phyloP scores from a whole-genome alignment of 805 yeast genomes.

The Nakazawaea peltata region DNA sequence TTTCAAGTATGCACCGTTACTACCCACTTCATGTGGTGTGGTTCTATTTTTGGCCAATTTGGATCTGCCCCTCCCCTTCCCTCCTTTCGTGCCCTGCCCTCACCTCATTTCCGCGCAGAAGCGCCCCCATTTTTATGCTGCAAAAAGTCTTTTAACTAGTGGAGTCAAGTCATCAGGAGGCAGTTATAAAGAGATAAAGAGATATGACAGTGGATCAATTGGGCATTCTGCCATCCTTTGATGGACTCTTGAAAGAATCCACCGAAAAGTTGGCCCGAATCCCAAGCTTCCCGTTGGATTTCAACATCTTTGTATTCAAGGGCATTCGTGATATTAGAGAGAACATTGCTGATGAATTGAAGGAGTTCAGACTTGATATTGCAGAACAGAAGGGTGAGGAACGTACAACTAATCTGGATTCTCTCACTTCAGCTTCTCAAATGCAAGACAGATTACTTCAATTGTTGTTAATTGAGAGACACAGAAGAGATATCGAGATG shows the following conservation, averaged over 20 bases:
- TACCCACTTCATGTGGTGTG: too few species aligned
- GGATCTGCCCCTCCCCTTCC: too few species aligned
- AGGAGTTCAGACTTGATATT: slow-evolving; percentile 16
- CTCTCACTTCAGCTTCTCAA: slow-evolving; percentile 22
- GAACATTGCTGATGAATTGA: slow-evolving; percentile 14
- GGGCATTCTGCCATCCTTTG: slow-evolving; percentile 11
- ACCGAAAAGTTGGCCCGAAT: slow-evolving; percentile 15
- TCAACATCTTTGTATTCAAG: slow-evolving; percentile 26
- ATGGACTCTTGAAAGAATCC: slow-evolving; percentile 11
- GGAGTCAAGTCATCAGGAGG: too few species aligned
- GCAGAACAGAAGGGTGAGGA: too few species aligned
- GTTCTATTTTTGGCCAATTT: too few species aligned
- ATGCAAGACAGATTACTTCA: slow-evolving; percentile 25
- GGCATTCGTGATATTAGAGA: slow-evolving; percentile 20
- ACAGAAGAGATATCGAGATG: slow-evolving; percentile 19
- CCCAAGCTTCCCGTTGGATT: slow-evolving; percentile 29
- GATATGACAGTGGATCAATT: too few species aligned
- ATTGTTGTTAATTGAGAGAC: slow-evolving; percentile 26
- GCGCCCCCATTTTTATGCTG: too few species aligned
- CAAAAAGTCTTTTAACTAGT: too few species aligned
- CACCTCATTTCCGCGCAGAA: too few species aligned
- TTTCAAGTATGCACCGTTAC: too few species aligned
- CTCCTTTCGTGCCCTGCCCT: too few species aligned
- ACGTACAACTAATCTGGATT: slow-evolving; percentile 1
- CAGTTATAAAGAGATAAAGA: too few species aligned